Conservation (phyloP, 2,329 filamentous ascomycete genomes). For the Alternaria ventricosa region DNA sequence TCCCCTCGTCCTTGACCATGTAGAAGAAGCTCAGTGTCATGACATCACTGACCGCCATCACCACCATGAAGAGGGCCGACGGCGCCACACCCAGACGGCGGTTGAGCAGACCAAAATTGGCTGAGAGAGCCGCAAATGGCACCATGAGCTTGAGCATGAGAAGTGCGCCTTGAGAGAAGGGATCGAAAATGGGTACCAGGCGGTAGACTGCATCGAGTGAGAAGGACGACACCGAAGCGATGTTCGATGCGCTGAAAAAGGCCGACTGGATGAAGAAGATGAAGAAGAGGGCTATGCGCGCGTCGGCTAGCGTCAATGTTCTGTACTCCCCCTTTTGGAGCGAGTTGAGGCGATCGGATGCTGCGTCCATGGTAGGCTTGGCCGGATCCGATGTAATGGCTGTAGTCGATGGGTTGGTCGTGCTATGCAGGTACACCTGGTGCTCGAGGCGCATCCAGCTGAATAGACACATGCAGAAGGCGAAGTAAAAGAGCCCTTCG, state of each 20-base stretch:
- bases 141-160: conserved; percentile 89
- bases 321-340: conserved; percentile 59
- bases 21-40: conserved; percentile 97
- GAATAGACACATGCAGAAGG: conserved; percentile 81
- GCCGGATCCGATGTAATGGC: conserved; percentile 35
- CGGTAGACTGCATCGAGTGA: conserved; percentile 88
- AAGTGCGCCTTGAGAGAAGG: conserved; percentile 87
- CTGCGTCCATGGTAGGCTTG: conserved; percentile 49
- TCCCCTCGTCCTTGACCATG: conserved; percentile 95
- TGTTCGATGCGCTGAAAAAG: conserved; percentile 96
- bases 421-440: conserved; percentile 64
- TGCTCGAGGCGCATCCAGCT: conserved; percentile 94
- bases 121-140: conserved; percentile 89
- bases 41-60: conserved; percentile 87
- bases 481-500: conserved; percentile 93
- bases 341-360: conserved; percentile 39
- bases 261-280: conserved; percentile 92
- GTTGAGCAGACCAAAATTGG: conserved; percentile 93
- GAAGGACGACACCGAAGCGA: conserved; percentile 92
- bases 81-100: conserved; percentile 82
- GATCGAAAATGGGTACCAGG: conserved; percentile 89
- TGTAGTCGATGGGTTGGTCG: conserved; percentile 11
- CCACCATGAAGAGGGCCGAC: conserved; percentile 86
- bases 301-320: conserved; percentile 79
- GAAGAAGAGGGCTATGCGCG: conserved; percentile 90